Base-by-base conservation (phyloP, 1,284 basidiomycete species). In the Cryptococcus sp. region DNA sequence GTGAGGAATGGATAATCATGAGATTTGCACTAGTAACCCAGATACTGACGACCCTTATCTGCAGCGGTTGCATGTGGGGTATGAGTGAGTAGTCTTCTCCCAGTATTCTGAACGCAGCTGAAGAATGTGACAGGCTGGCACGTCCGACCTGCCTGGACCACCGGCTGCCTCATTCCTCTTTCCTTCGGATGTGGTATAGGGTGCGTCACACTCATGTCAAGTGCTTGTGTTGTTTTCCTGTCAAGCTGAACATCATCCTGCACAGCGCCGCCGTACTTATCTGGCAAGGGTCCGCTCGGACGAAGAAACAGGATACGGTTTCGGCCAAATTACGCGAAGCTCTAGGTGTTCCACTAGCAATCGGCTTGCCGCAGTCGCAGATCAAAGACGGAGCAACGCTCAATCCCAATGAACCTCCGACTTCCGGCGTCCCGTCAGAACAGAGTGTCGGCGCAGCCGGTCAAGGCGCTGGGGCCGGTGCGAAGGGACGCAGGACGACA, bases 31-130 rank as follows among this genome's bases (percentile, higher is more conserved):
- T 13, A 35, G 31, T 8, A 35, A 35, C 31, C 13, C 8, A 35
- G 31, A 35, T 35, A 35, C 31, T 35, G 31, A 35, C 31, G 31
- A 13, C 31, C 31, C 13, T 10, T 35, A 35, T 8, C 31, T 13
- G 82, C 13, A 89, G 88, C 66, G 88, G 84, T 2, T 86, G 84
- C 44, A 93, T 93, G 86, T 93, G 91, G 91, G 84, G 87, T 2
- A 75, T 93, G 69, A 85, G 70, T 69, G 60, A 68, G 66, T 69
- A 54, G 35, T 8, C 23, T 27, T 47, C 42, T 31, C 5, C 16
- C 11, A 54, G 39, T 35, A 59, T 11, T 40, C 53, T 13, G 23
- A 13, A 50, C 48, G 20, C 3, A 50, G 16, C 8, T 40, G 17
- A 40, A 46, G 23, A 50, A 54, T 23, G 60, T 57, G 40, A 17